A percentile compares a stretch with the other conserved stretches of the same genome.
Conservation (phyloP, 306 rosid species). For the Prunus armeniaca region DNA sequence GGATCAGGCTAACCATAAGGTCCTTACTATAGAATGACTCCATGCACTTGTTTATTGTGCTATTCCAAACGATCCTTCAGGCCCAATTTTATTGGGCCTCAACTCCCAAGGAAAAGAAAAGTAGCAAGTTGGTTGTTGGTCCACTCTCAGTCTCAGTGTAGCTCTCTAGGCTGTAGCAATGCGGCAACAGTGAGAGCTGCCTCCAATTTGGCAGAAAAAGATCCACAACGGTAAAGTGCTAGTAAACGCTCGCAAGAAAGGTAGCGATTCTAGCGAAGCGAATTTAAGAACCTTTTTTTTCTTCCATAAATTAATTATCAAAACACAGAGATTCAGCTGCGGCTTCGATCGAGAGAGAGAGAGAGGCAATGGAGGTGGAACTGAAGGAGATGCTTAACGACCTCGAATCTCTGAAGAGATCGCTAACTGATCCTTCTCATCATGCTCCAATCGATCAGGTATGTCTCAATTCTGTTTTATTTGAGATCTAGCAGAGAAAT, state of each 20-base stretch:
- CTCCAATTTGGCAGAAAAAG: neutral
- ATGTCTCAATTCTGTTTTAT: slow-evolving; percentile 1
- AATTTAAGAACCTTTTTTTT: slow-evolving; percentile 2
- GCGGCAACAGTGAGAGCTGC: neutral
- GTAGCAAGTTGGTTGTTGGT: neutral
- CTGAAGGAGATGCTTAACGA: slow-evolving; percentile 57
- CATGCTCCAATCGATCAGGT: slow-evolving; percentile 59
- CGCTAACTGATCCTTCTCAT: slow-evolving; percentile 64
- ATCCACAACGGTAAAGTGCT: neutral
- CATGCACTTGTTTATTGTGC: too few species aligned
- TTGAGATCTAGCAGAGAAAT: neutral
- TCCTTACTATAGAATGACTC: too few species aligned
- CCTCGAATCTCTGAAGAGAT: slow-evolving; percentile 72
- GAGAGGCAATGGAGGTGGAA: slow-evolving; percentile 63
- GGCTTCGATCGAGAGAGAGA: slow-evolving; percentile 3
- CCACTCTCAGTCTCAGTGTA: neutral
- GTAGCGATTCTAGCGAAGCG: neutral
- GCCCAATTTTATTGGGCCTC: neutral
- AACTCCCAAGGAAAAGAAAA: neutral
- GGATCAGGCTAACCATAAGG: too few species aligned
- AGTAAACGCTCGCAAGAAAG: neutral
- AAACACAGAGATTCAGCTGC: neutral
- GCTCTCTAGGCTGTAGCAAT: neutral
- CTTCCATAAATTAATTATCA: neutral
- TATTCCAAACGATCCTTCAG: neutral